Conservation (phyloP, 768 basidiomycete species). For the Leccinum imitatum region DNA sequence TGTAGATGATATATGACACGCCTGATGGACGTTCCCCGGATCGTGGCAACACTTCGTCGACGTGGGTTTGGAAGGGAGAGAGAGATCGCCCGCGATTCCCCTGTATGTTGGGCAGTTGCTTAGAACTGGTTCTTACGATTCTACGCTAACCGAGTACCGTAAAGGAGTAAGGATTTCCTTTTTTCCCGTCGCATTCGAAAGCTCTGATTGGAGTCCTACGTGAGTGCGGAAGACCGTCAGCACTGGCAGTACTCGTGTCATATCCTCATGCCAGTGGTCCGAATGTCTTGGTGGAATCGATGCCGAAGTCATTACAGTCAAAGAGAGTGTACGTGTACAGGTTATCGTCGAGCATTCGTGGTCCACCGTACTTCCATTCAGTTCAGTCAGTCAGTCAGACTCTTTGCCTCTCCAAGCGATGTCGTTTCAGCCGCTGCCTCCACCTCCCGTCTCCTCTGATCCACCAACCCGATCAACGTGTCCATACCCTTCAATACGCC, state of each 20-base stretch:
- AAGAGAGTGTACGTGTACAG: not conserved
- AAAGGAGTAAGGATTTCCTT: too few relatives aligned
- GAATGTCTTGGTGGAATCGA: not conserved
- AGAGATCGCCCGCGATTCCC: too few relatives aligned
- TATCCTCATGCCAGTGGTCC: too few relatives aligned
- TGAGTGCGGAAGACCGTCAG: too few relatives aligned
- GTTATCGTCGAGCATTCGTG: not conserved
- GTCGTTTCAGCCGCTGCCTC: not conserved
- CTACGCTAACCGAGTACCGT: too few relatives aligned
- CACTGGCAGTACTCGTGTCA: too few relatives aligned
- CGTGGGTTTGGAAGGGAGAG: not conserved
- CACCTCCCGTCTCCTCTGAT: conserved; percentile 53
- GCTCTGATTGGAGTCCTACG: too few relatives aligned
- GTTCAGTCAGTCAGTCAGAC: not conserved
- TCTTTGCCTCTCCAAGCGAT: not conserved
- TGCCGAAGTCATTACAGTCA: not conserved
- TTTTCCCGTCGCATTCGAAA: too few relatives aligned
- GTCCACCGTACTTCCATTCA: too few relatives aligned
- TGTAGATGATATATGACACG: not conserved
- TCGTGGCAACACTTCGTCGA: not conserved
- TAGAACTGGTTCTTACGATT: too few relatives aligned
- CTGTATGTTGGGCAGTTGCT: too few relatives aligned
- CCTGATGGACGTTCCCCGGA: not conserved
- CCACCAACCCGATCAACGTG: conserved; percentile 61
- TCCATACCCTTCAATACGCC: conserved; percentile 76